Evolutionary conservation across 1,284 basidiomycete species (phyloP).

Genomic region (Ceratobasidium sp.): DNA sequence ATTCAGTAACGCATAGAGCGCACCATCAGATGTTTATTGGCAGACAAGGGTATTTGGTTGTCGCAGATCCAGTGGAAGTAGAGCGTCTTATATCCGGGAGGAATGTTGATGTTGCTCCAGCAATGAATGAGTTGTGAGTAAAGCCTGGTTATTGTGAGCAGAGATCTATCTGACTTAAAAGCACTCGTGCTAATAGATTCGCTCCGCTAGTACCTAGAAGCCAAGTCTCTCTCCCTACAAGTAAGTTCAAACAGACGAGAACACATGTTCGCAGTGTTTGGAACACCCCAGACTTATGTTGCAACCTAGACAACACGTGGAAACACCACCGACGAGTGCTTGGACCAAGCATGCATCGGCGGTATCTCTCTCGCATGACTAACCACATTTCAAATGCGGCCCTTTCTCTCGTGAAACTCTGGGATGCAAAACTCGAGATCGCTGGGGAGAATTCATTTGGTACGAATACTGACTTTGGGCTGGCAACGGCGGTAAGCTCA

Average conservation of each 20-base stretch:
- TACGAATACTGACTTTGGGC: constrained; percentile 4
- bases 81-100: too few species aligned
- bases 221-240: constrained; percentile 17
- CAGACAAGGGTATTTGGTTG: too few species aligned
- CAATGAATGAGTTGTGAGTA: too few species aligned
- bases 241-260: not conserved
- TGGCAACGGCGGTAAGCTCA: constrained; percentile 28
- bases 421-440: not conserved
- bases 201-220: constrained; percentile 3
- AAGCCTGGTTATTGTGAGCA: too few species aligned
- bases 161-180: too few species aligned
- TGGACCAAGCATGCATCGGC: constrained; percentile 27
- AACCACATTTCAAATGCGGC: constrained; percentile 10
- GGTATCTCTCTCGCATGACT: constrained; percentile 23
- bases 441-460: constrained; percentile 8
- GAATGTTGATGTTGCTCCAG: too few species aligned
- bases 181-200: too few species aligned
- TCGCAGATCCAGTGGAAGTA: too few species aligned
- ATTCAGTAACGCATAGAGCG: too few species aligned
- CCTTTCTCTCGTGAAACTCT: not conserved
- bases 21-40: too few species aligned
- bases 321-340: constrained; percentile 23
- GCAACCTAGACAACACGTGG: constrained; percentile 21
- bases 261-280: not conserved
- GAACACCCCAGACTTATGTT: not conserved